These are phyloP conservation scores for Arbutus unedo DNA, from an alignment of 148 eudicot species.

Conservation along the genomic window DNA sequence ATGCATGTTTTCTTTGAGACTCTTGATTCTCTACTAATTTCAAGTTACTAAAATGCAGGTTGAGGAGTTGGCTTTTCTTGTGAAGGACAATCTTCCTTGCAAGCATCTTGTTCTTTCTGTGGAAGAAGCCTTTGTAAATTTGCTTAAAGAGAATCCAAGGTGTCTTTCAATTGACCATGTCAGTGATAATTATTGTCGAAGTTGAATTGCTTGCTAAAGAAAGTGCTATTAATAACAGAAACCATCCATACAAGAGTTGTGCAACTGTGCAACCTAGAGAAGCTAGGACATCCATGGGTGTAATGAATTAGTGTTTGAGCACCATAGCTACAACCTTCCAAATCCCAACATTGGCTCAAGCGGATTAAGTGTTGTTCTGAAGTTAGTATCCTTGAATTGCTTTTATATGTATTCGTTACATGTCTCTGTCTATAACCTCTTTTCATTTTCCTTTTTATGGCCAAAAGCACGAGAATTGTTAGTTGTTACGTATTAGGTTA, in stretches of 20 bases:
- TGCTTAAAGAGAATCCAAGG: constrained; percentile 75
- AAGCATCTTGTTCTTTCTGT: constrained; percentile 80
- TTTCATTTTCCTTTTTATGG: not conserved
- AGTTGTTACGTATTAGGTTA: too few relatives aligned
- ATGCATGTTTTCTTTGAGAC: not conserved
- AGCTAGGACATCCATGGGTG: not conserved
- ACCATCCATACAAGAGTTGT: not conserved
- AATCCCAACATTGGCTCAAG: not conserved
- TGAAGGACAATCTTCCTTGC: constrained; percentile 78
- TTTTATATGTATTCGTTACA: not conserved
- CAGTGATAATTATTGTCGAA: not conserved
- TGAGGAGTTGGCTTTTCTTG: constrained; percentile 89
- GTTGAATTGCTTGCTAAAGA: not conserved
- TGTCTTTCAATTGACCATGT: constrained; percentile 17
- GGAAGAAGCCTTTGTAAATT: constrained; percentile 74
- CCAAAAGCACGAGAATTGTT: not conserved
- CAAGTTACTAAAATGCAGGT: constrained; percentile 45
- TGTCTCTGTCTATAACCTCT: not conserved
- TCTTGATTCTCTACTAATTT: not conserved
- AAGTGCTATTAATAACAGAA: not conserved
- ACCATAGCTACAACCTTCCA: not conserved
- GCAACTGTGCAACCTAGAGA: not conserved
- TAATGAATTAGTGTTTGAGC: not conserved
- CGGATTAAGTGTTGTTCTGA: not conserved
- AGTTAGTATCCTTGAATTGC: not conserved